Conservation (phyloP, 345 rosid species). For the Gossypium anomalum region DNA sequence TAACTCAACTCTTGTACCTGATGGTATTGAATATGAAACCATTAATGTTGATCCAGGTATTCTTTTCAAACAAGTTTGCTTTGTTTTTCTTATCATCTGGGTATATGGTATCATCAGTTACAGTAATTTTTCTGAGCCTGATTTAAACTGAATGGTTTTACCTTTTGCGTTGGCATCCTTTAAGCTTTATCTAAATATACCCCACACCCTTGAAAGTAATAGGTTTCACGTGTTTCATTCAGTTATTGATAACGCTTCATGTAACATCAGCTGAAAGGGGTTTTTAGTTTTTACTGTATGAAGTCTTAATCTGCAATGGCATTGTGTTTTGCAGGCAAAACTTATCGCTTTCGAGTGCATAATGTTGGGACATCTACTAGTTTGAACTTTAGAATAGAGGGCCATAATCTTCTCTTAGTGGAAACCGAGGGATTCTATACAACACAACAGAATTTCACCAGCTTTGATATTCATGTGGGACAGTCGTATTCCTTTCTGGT, state of each 20-base stretch:
- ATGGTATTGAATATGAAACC: slow-evolving; percentile 69
- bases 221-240: too few species aligned
- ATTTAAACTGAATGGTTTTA: neutral
- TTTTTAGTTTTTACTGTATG: neutral
- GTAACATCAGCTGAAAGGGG: neutral
- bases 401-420: slow-evolving; percentile 72
- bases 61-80: neutral
- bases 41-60: slow-evolving; percentile 73
- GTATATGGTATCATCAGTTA: neutral
- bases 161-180: neutral
- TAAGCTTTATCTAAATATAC: neutral
- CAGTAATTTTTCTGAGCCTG: neutral
- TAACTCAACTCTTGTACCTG: slow-evolving; percentile 66
- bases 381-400: slow-evolving; percentile 92
- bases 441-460: slow-evolving; percentile 57
- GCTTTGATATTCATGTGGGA: slow-evolving; percentile 85
- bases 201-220: too few species aligned
- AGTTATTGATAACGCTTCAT: neutral
- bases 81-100: neutral
- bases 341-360: slow-evolving; percentile 77
- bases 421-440: slow-evolving; percentile 89
- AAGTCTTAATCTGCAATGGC: slow-evolving; percentile 1
- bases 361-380: slow-evolving; percentile 89
- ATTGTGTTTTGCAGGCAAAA: slow-evolving; percentile 60
- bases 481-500: slow-evolving; percentile 89